Base-by-base conservation (phyloP, 805 yeast species). In the Kurtzmaniella cleridarum region DNA sequence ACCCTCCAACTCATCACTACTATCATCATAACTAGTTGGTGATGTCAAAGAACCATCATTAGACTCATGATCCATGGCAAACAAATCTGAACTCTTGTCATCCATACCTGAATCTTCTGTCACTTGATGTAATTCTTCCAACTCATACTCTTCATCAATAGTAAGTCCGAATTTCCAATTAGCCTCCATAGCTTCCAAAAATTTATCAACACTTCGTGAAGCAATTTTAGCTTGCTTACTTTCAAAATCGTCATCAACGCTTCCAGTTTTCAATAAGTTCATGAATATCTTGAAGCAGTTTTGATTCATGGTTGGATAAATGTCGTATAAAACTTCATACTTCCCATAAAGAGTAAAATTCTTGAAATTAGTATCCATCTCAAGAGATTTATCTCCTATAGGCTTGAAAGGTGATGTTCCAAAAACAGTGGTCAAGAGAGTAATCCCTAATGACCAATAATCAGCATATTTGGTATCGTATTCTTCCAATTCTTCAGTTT, bases 361-460 rank as follows among this genome's bases (percentile, higher is more conserved):
- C 44, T 57, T 57, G 46, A 65, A 75, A 50, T 75, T 73, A 16
- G 55, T 50, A 53, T 75, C 79, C n/a, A 54, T 46, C 30, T 59
- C 53, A 32, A 28, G 23, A 2, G 41, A 32, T 26, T 34, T 29
- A 16, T 50, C 41, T 16, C 41, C 36, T 3, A 39, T 41, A 30
- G 69, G 66, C 46, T 71, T 66, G 57, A 76, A 76, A 1, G 80
- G 80, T 36, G 76, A 60, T 29, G 69, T 70, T 14, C 79, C 79
- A 53, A 75, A 76, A 32, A 75, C 58, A 2, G 75, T 59, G 35
- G 71, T 71, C 41, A 76, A 53, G 18, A 76, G 42, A 2, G 79
- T 74, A 38, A 76, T 62, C 2, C 78, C 81, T 42, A 73, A 54
- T 2, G 79, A 73, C 80, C 80, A 76, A 47, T 63, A 60, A 57